Base-by-base conservation (phyloP, 176 grass and related monocot genomes). In the Paspalum vaginatum region DNA sequence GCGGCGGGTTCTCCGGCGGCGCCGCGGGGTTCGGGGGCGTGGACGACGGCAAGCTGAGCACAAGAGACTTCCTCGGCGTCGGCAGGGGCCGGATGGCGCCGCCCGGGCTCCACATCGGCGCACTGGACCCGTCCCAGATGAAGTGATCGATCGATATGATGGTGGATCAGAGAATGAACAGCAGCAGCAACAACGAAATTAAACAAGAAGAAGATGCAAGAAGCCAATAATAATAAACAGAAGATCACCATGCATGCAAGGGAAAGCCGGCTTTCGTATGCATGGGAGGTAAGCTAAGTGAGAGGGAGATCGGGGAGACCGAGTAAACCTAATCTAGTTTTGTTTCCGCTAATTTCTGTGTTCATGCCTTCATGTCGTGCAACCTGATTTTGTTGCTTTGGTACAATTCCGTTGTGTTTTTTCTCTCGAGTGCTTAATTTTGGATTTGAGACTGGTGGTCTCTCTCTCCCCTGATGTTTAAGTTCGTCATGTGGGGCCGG, bases 61-160 rank as follows among this genome's bases (percentile, higher is more conserved):
- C 97, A 4, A 91, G 97, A 46, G 97, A 99, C 78, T 99, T 99
- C 83, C 92, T 99, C 61, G 97, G 93, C 49, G 96, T 99, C 52
- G 87, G 92, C 52, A 87, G 88, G 24, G 62, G 82, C 66, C 5
- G 70, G 0, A 84, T 87, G 82, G 73, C 76, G 20, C 83, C 81
- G 65, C 85, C 55, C 20, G 65, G 92, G 3, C 77, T 95, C 47
- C 85, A 86, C 65, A 89, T 95, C 32, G 80, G 91, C 42, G 75
- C 90, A 1, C 74, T 95, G 61, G 95, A 99, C 64, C 61, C 93
- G 37, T 56, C 81, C 39, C 73, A 91, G 72, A 95, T 93, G 93
- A 99, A 96, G 84, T 87, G 55, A 81, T 26, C 9, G 0, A 42
- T 56, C 32, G 18, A 4, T 16, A 9, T 8, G 39, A 50, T 41